phyloP scores from a whole-genome alignment of 2,329 filamentous ascomycete genomes.

The Colletotrichum sublineola region DNA sequence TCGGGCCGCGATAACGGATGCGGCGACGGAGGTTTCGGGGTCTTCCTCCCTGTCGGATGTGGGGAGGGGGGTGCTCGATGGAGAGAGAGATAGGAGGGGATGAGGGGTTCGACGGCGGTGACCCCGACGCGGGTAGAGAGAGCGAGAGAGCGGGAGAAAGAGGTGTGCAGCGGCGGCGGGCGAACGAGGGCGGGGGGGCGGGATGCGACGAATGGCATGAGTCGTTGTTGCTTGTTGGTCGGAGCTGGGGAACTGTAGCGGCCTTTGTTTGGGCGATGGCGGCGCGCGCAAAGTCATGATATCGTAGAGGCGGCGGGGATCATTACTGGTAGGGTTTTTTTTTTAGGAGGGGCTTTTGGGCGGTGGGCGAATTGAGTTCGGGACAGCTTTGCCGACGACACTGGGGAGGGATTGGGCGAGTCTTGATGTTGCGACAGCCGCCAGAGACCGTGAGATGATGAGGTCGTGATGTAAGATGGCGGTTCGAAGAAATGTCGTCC shows the following conservation, averaged over 20 bases:
- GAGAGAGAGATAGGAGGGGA: constrained; percentile 19
- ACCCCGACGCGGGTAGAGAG: not conserved
- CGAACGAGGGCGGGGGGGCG: too few relatives aligned
- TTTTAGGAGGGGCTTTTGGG: constrained; percentile 7
- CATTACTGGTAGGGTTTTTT: constrained; percentile 47
- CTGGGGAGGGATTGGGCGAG: not conserved
- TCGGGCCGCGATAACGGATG: constrained; percentile 8
- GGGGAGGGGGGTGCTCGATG: constrained; percentile 35
- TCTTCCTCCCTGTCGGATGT: constrained; percentile 21
- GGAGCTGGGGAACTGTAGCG: constrained; percentile 19
- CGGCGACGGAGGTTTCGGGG: constrained; percentile 27
- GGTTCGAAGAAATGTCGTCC: constrained; percentile 9
- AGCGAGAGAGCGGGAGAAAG: too few relatives aligned
- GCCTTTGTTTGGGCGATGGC: constrained; percentile 51
- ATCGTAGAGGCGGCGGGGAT: constrained; percentile 51
- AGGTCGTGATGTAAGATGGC: not conserved
- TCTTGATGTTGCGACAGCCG: not conserved
- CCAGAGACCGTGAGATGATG: not conserved
- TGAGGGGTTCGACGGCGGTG: constrained; percentile 28
- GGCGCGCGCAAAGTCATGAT: constrained; percentile 60
- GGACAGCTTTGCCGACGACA: constrained; percentile 1
- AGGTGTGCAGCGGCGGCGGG: too few relatives aligned
- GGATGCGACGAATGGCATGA: constrained; percentile 41
- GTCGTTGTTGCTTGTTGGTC: not conserved
- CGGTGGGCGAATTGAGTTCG: constrained; percentile 24